Evolutionary conservation across 73 alveolate species (phyloP).

Genomic region (Tetrahymena thermophila): DNA sequence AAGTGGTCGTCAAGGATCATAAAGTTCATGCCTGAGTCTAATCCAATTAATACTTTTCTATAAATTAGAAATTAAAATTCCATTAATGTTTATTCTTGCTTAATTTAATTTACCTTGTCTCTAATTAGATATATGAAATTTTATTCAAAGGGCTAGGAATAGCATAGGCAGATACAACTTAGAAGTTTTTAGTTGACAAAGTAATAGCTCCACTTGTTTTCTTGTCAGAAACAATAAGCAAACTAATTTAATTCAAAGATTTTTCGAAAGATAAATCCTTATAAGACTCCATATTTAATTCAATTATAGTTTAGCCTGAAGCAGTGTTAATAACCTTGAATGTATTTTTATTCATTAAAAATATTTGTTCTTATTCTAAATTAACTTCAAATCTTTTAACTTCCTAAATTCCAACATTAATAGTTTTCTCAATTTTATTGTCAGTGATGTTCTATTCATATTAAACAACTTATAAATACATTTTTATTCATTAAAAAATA

Average conservation of each 20-base stretch:
- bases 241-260: neutral
- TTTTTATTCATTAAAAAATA: neutral
- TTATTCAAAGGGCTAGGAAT: neutral
- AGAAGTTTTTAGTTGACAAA: neutral
- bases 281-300: neutral
- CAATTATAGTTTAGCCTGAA: neutral
- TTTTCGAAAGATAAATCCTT: neutral
- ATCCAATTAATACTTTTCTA: neutral
- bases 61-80: neutral
- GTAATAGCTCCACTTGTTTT: neutral
- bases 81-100: too few relatives aligned
- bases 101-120: neutral
- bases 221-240: neutral
- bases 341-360: neutral
- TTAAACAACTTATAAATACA: neutral
- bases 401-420: neutral
- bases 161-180: neutral
- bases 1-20: neutral
- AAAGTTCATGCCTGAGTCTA: neutral
- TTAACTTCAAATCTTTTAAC: neutral
- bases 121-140: neutral
- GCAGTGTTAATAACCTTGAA: neutral
- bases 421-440: neutral
- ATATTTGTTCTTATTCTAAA: neutral
- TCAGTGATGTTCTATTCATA: neutral